Evolutionary conservation across 2,329 filamentous ascomycete genomes (phyloP).

Genomic region (Niveomyces coronatus): DNA sequence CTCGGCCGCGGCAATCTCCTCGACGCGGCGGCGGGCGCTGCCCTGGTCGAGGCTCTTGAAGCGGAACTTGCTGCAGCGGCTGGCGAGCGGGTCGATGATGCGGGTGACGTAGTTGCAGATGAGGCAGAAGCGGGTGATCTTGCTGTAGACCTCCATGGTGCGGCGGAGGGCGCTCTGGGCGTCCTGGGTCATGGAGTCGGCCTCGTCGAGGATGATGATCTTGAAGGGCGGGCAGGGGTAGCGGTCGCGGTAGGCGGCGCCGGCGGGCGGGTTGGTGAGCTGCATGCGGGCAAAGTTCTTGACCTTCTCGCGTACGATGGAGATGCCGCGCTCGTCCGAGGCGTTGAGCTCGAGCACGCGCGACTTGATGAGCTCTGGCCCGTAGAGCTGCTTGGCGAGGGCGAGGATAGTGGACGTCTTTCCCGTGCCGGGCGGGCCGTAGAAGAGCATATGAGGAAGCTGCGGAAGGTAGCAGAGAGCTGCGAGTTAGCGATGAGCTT

Average conservation of each 20-base stretch:
- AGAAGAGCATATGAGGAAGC: slow-evolving; percentile 99
- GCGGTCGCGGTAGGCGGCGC: slow-evolving; percentile 48
- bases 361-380: slow-evolving; percentile 82
- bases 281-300: slow-evolving; percentile 97
- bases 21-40: slow-evolving; percentile 68
- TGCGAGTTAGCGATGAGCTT: neutral
- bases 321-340: slow-evolving; percentile 95
- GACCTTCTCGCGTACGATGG: slow-evolving; percentile 93
- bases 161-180: slow-evolving; percentile 84
- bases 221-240: slow-evolving; percentile 98
- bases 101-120: slow-evolving; percentile 98
- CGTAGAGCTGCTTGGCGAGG: slow-evolving; percentile 93
- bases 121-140: slow-evolving; percentile 92
- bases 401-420: slow-evolving; percentile 98
- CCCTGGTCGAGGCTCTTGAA: slow-evolving; percentile 92
- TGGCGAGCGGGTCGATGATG: slow-evolving; percentile 93
- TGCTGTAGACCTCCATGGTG: slow-evolving; percentile 97
- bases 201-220: slow-evolving; percentile 96
- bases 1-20: slow-evolving; percentile 74
- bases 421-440: slow-evolving; percentile 91
- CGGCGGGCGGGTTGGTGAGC: slow-evolving; percentile 67
- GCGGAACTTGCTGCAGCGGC: slow-evolving; percentile 88
- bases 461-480: slow-evolving; percentile 23
- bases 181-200: slow-evolving; percentile 98
- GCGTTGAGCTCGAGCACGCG: slow-evolving; percentile 98